Conservation (phyloP, 202 grass and related monocot genomes). For the Zoysia matrella region DNA sequence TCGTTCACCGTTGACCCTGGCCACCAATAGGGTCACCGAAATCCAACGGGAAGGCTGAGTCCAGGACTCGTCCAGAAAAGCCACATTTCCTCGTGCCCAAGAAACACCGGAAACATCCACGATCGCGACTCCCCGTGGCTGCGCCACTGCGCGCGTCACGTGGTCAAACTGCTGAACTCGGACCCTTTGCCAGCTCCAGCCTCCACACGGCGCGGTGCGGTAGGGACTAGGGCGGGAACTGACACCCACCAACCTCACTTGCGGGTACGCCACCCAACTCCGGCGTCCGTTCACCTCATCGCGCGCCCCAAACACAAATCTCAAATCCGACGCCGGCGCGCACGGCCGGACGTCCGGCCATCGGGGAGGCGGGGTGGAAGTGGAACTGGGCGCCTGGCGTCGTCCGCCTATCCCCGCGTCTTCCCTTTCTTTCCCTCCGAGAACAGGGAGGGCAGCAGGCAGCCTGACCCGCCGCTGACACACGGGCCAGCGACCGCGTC, state of each 20-base stretch:
- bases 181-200: background rate
- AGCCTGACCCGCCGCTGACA: constrained; percentile 6
- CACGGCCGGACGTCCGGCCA: no score
- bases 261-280: background rate
- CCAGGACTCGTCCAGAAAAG: background rate
- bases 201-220: constrained; percentile 14
- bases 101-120: background rate
- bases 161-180: constrained; percentile 21
- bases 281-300: background rate
- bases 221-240: background rate
- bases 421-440: constrained; percentile 46
- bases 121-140: background rate
- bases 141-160: constrained; percentile 5
- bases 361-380: no score
- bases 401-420: no score
- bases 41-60: no score
- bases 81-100: background rate
- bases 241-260: background rate
- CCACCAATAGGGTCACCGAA: background rate
- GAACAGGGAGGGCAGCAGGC: constrained; percentile 25
- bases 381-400: no score
- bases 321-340: no score
- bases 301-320: no score
- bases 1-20: background rate
- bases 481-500: background rate